Base-by-base conservation (phyloP, 2,329 filamentous ascomycete species). In the Monosporascus cannonballus region DNA sequence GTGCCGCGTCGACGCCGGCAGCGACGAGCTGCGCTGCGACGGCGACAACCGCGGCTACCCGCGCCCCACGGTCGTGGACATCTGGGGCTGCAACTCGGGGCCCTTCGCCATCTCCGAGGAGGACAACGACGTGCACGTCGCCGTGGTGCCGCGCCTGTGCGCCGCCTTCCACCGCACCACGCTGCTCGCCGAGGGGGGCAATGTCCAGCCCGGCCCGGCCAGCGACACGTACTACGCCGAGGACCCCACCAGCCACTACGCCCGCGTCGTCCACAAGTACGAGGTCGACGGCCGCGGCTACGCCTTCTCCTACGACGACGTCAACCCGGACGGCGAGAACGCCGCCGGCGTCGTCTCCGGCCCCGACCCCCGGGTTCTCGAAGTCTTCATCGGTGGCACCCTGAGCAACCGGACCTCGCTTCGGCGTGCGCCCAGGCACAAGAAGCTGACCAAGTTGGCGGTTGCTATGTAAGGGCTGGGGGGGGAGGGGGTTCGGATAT, bases 301-400 rank as follows among this genome's bases (percentile, higher is more conserved):
- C 62, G 79, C 81, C 0, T 88, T 87, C 62, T 75, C 85, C 0
- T 88, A 86, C 59, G 85, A 88, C 61, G 85, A 88, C 63, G 84
- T 88, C 18, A 79, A 81, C 51, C 77, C 82, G 0, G 71, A 75
- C 54, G 80, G 76, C 27, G 70, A 75, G 56, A 80, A 86, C 62
- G 77, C 79, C 50, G 75, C 74, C 3, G 79, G 79, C 3, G 76
- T 75, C 30, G 70, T 81, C 38, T 71, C 77, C 50, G 76, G 73
- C 25, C 64, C 70, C 1, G 71, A 71, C 56, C 77, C 79, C 0
- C 57, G 62, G 17, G 44, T 77, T 14, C 75, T 80, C 51, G 73
- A 70, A 5, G 66, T 80, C 45, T 68, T 71, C 52, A 71, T 79
- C 48, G 77, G 77, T 18, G 76, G 76, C 41, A 63, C 59, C 39